Base-by-base conservation (phyloP, 1,284 basidiomycete species). In the Porogramme epimiltina region DNA sequence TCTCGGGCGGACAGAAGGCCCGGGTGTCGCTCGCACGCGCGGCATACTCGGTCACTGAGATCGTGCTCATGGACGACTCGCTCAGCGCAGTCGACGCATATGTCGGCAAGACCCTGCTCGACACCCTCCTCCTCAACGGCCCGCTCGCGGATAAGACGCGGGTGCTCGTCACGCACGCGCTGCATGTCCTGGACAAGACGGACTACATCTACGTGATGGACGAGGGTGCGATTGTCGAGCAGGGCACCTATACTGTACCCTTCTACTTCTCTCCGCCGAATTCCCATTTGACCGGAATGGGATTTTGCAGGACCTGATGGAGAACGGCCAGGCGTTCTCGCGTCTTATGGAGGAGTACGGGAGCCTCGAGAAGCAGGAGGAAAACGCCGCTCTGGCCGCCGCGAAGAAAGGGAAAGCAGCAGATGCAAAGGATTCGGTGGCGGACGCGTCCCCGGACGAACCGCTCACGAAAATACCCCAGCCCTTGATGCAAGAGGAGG, bases 21-120 rank as follows among this genome's bases (percentile, higher is more conserved):
- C 84, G 93, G 18, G 82, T 95, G 13, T 90, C 86, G 4, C 73
- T 95, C 9, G 92, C 91, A 2, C 77, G 92, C 3, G 90, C 89
- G 1, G 83, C 89, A 1, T 95, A 93, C 65, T 90, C 89, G 0
- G 73, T 80, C 0, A 81, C 89, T 0, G 84, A 87, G 52, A 82
- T 93, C 33, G 78, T 93, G 25, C 71, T 89, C n/a, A 72, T 90
- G 34, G 86, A 89, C 59, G 86, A 89, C 61, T 81, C 84, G 3
- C 73, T 90, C 18, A 85, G 83, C 36, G 87, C 88, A 4, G 85
- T 93, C 3, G 90, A 93, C 63, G 82, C 85, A 0, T 80, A 84
- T 58, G 84, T 85, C 4, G 84, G 84, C 22, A 82, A 81, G 62
- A 70, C 70, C 20, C 81, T 87, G 50, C 62, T 87, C 22, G 80